phyloP scores from a whole-genome alignment of 345 rosid species.

The Bruguiera gymnorhiza region DNA sequence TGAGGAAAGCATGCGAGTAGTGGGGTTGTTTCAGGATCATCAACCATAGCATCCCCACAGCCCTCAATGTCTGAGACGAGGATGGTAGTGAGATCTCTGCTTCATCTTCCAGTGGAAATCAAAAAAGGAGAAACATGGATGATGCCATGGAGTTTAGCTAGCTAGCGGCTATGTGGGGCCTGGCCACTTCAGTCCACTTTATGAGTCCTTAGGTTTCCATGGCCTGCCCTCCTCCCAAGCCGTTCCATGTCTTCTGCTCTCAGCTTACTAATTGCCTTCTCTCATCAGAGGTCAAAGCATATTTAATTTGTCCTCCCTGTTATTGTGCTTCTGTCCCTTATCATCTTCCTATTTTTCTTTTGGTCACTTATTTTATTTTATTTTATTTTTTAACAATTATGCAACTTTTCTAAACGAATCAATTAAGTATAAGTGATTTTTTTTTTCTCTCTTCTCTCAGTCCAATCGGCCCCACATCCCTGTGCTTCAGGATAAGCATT shows the following conservation, averaged over 20 bases:
- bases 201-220: constrained; percentile 74
- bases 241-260: constrained; percentile 51
- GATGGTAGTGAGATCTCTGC: constrained; percentile 51
- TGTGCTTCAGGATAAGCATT: too few relatives aligned
- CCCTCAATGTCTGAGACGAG: constrained; percentile 66
- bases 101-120: constrained; percentile 63
- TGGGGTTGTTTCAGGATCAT: constrained; percentile 81
- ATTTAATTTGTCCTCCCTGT: too few relatives aligned
- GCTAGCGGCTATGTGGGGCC: constrained; percentile 63
- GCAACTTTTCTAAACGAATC: too few relatives aligned
- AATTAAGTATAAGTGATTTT: too few relatives aligned
- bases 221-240: constrained; percentile 50
- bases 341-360: too few relatives aligned
- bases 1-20: constrained; percentile 59
- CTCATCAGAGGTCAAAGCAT: constrained; percentile 51
- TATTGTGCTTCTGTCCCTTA: too few relatives aligned
- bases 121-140: constrained; percentile 48
- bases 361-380: too few relatives aligned
- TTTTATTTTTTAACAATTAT: too few relatives aligned
- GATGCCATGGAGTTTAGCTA: constrained; percentile 40
- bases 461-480: too few relatives aligned
- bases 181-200: constrained; percentile 51
- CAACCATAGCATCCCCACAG: constrained; percentile 51
- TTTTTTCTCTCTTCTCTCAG: too few relatives aligned
- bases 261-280: constrained; percentile 56